A percentile compares a stretch with the other conserved stretches of the same genome.
Conservation (phyloP, 768 basidiomycete species). For the Cystobasidium ongulense region DNA sequence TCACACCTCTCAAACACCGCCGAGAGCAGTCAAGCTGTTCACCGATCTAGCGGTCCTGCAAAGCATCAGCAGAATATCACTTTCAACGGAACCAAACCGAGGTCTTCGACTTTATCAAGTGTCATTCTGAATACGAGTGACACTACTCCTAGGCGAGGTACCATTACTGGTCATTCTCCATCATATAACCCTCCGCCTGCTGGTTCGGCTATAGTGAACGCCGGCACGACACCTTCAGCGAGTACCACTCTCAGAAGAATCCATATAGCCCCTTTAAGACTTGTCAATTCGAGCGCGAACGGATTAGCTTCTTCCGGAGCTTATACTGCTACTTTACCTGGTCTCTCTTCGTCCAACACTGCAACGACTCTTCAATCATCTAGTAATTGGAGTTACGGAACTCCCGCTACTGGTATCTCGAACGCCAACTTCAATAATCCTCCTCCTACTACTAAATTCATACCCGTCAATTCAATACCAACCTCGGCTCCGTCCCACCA, state of each 20-base stretch:
- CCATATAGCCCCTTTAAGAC: background rate
- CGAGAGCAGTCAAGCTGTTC: too few species aligned
- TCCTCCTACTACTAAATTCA: too few species aligned
- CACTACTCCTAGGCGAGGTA: background rate
- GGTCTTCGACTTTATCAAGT: background rate
- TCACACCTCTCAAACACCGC: too few species aligned
- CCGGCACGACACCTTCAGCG: background rate
- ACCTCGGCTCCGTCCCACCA: background rate
- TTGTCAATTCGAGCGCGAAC: background rate
- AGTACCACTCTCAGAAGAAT: background rate
- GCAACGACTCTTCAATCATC: background rate
- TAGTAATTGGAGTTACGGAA: background rate
- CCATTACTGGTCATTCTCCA: background rate
- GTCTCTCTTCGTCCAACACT: background rate
- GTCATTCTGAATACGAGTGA: too few species aligned
- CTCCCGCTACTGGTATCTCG: too few species aligned
- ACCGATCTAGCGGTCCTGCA: background rate
- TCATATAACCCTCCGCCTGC: background rate
- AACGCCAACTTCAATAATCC: too few species aligned
- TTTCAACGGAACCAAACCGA: background rate
- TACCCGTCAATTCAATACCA: background rate
- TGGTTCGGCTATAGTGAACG: background rate
- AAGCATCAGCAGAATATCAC: background rate
- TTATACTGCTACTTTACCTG: background rate
- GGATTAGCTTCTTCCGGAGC: background rate